Conservation (phyloP, 345 rosid genomes). For the Moringa oleifera region DNA sequence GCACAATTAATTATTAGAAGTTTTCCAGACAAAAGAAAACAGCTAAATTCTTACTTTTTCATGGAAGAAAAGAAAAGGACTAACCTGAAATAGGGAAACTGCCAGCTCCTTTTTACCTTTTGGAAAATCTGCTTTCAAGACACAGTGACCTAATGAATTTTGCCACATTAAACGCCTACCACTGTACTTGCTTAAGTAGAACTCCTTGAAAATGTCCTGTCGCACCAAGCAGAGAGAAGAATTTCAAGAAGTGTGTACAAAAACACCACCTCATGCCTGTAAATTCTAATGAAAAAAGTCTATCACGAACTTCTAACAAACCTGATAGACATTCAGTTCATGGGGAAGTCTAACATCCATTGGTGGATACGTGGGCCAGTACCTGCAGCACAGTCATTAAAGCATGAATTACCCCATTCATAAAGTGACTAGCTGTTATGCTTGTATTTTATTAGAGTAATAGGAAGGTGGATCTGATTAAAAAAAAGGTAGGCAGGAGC, state of each 20-base stretch:
- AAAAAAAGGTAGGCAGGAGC: no score
- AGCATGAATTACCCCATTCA: slow-evolving; percentile 4
- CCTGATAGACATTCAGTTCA: slow-evolving; percentile 98
- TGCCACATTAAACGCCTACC: slow-evolving; percentile 99
- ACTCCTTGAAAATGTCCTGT: slow-evolving; percentile 97
- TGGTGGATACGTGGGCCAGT: slow-evolving; percentile 99
- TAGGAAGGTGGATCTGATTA: no score
- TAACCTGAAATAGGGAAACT: slow-evolving; percentile 93
- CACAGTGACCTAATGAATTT: slow-evolving; percentile 94
- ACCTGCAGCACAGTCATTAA: slow-evolving; percentile 47
- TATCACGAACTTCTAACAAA: slow-evolving; percentile 20
- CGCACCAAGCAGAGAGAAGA: slow-evolving; percentile 13
- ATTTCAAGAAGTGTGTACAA: background rate
- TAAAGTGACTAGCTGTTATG: background rate
- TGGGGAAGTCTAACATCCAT: slow-evolving; percentile 99
- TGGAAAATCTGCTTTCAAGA: slow-evolving; percentile 81
- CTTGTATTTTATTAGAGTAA: background rate
- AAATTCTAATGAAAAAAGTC: slow-evolving; percentile 4
- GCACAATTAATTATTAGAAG: slow-evolving; percentile 14
- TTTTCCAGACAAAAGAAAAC: background rate
- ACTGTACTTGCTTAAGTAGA: slow-evolving; percentile 92
- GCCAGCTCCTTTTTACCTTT: slow-evolving; percentile 96
- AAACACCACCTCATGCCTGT: background rate
- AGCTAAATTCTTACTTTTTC: no score
- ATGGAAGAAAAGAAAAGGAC: slow-evolving; percentile 22